Conservation (phyloP, 2,329 filamentous ascomycete genomes). For the Penicillium corylophilum region DNA sequence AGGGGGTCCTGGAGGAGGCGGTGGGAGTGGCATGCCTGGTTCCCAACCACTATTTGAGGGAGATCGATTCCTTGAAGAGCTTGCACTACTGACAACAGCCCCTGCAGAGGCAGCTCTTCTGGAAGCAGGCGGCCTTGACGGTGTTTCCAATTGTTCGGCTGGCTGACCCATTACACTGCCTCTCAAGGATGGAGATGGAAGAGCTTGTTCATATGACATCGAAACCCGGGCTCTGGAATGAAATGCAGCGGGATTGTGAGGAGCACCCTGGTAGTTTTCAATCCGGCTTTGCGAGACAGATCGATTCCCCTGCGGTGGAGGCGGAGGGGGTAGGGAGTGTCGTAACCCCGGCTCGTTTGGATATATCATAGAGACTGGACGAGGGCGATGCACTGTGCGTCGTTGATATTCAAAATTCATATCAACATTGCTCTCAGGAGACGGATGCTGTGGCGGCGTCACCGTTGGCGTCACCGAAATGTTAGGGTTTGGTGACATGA, state of each 20-base stretch:
- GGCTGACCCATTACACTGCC: constrained; percentile 8
- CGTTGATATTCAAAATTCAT: constrained; percentile 25
- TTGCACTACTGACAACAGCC: constrained; percentile 37
- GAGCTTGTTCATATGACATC: constrained; percentile 20
- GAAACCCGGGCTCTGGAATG: constrained; percentile 20
- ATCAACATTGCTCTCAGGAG: constrained; percentile 19
- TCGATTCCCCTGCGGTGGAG: constrained; percentile 34
- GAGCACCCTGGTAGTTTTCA: constrained; percentile 24
- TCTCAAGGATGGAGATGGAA: constrained; percentile 17
- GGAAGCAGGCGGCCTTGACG: constrained; percentile 39
- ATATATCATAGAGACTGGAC: constrained; percentile 35
- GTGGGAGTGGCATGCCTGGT: constrained; percentile 48
- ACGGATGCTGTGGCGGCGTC: constrained; percentile 17
- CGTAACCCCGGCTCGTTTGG: constrained; percentile 25
- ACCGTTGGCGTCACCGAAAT: constrained; percentile 13
- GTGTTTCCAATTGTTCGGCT: constrained; percentile 23
- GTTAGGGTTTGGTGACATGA: constrained; percentile 16
- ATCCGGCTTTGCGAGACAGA: constrained; percentile 35
- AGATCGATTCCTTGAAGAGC: constrained; percentile 34
- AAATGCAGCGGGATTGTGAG: constrained; percentile 14
- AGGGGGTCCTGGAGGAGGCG: constrained; percentile 48
- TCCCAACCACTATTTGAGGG: constrained; percentile 40
- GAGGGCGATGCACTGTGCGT: constrained; percentile 27
- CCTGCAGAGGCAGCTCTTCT: constrained; percentile 48
- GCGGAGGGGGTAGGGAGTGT: constrained; percentile 38